Percentiles rank a stretch among this genome's conserved stretches.
phyloP scores from a whole-genome alignment of 2,329 filamentous ascomycete species.

The Cyclaneusma minus region DNA sequence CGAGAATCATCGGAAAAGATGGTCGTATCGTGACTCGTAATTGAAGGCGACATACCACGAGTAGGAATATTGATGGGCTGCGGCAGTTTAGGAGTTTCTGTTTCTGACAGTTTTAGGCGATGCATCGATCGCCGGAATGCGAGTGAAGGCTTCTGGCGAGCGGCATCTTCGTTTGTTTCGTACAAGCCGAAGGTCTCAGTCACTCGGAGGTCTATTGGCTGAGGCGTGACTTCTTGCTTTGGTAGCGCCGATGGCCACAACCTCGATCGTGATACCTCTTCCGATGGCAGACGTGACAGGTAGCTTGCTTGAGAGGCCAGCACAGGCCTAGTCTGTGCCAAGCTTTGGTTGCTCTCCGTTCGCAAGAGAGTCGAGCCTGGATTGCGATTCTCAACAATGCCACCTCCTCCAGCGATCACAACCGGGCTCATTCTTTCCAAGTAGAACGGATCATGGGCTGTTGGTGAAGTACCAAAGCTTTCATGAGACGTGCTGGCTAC shows the following conservation, averaged over 20 bases:
- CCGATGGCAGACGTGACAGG: constrained; percentile 9
- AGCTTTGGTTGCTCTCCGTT: constrained; percentile 34
- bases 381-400: constrained; percentile 45
- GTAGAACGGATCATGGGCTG: constrained; percentile 38
- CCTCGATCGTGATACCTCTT: constrained; percentile 25
- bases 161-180: no score
- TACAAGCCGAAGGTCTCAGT: no score
- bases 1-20: constrained; percentile 41
- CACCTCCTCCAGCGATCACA: constrained; percentile 45
- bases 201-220: no score
- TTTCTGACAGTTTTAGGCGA: constrained; percentile 28
- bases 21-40: constrained; percentile 40
- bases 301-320: constrained; percentile 11
- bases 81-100: constrained; percentile 29
- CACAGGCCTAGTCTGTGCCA: constrained; percentile 24
- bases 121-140: constrained; percentile 40
- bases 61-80: constrained; percentile 32
- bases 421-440: constrained; percentile 48
- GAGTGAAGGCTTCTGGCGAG: constrained; percentile 34
- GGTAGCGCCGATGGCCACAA: constrained; percentile 40
- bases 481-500: constrained; percentile 34
- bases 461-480: constrained; percentile 25
- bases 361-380: constrained; percentile 29
- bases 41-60: constrained; percentile 27
- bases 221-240: constrained; percentile 18